Evolutionary conservation across 1,284 basidiomycete genomes (phyloP).

Genomic region (Cystobasidium slooffiae): DNA sequence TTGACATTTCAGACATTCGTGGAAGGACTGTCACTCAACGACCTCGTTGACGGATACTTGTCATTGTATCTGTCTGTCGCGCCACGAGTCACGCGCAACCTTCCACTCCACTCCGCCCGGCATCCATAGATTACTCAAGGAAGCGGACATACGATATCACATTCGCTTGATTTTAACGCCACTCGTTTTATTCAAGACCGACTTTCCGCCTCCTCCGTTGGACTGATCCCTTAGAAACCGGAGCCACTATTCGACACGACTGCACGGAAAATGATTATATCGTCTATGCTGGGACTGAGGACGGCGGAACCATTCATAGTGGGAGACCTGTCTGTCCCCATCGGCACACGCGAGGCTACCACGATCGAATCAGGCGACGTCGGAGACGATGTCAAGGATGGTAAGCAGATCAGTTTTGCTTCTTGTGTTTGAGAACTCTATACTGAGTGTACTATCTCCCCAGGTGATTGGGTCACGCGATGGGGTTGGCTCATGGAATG

Average conservation of each 20-base stretch:
- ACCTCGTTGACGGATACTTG: too few relatives aligned
- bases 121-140: too few relatives aligned
- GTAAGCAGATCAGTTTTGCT: neutral
- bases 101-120: too few relatives aligned
- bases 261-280: neutral
- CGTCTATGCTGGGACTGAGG: constrained; percentile 11
- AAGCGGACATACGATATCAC: neutral
- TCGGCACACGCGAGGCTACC: constrained; percentile 16
- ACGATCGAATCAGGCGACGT: constrained; percentile 15
- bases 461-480: constrained; percentile 32
- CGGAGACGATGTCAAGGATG: constrained; percentile 23
- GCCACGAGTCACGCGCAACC: neutral
- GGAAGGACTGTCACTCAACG: too few relatives aligned
- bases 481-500: constrained; percentile 43
- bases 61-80: too few relatives aligned
- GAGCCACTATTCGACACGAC: neutral
- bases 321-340: constrained; percentile 30
- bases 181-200: neutral
- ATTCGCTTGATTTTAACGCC: neutral
- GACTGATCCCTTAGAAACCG: too few relatives aligned
- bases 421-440: neutral
- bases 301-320: constrained; percentile 27
- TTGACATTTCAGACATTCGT: too few relatives aligned
- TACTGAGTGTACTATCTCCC: neutral
- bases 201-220: too few relatives aligned